phyloP scores from a whole-genome alignment of 768 basidiomycete species.

The Fistulinella prunicolor region DNA sequence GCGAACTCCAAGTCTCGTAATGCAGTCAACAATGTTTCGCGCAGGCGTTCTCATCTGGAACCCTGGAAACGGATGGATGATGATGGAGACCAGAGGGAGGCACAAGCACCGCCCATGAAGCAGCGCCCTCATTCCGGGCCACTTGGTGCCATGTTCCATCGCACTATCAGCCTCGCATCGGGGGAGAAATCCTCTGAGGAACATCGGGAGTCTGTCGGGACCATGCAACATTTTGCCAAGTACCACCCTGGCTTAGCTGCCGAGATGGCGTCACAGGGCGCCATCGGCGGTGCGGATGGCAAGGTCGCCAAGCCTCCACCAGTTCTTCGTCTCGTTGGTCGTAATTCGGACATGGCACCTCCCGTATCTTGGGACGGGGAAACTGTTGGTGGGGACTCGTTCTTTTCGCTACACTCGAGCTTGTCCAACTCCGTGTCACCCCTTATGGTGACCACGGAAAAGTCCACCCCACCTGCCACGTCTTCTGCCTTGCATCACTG shows the following conservation, averaged over 20 bases:
- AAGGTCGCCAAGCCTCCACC: constrained; percentile 28
- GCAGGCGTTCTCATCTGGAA: constrained; percentile 42
- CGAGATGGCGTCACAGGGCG: constrained; percentile 44
- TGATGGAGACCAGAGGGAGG: constrained; percentile 46
- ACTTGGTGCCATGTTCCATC: constrained; percentile 61
- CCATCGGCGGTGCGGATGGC: constrained; percentile 19
- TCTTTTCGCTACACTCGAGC: constrained; percentile 46
- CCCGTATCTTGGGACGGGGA: constrained; percentile 54
- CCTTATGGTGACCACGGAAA: constrained; percentile 45
- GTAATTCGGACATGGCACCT: constrained; percentile 36
- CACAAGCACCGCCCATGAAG: constrained; percentile 38
- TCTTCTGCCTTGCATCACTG: constrained; percentile 53
- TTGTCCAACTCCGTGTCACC: constrained; percentile 49
- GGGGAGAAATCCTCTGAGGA: constrained; percentile 44
- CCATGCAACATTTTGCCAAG: constrained; percentile 48
- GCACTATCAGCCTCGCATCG: constrained; percentile 52
- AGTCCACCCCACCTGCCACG: constrained; percentile 60
- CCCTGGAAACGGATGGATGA: constrained; percentile 61
- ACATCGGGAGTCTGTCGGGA: constrained; percentile 31
- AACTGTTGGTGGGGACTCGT: constrained; percentile 44
- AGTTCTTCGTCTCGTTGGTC: constrained; percentile 43
- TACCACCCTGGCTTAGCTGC: constrained; percentile 55
- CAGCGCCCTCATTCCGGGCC: constrained; percentile 41
- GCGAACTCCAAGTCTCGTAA: constrained; percentile 36
- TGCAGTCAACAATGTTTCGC: constrained; percentile 41